Evolutionary conservation across 768 basidiomycete genomes (phyloP).

Genomic region (Boletus sp.): DNA sequence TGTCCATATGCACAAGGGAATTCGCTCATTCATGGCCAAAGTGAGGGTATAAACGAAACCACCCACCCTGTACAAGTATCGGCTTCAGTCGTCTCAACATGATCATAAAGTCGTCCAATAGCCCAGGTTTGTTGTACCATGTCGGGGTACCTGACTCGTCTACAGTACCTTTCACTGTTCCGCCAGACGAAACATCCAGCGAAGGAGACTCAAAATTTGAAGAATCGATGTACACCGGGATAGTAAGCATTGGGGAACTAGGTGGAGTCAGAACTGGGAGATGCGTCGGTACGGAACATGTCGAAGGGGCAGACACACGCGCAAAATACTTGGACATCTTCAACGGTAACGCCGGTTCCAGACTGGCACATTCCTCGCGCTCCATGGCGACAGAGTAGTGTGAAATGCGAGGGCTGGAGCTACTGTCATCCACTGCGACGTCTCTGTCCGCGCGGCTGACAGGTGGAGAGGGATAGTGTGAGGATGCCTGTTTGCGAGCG

Average conservation of each 20-base stretch:
- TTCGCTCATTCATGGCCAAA: neutral
- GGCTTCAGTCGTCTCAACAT: conserved; percentile 30
- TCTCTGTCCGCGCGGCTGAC: neutral
- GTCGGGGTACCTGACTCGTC: neutral
- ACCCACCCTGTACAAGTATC: conserved; percentile 31
- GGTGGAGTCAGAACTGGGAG: neutral
- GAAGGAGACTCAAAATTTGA: conserved; percentile 3
- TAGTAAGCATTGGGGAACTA: neutral
- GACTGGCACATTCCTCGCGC: neutral
- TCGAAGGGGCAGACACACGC: neutral
- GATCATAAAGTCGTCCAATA: conserved; percentile 24
- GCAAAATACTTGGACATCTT: conserved; percentile 25
- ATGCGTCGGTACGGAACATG: neutral
- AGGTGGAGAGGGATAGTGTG: conserved; percentile 8
- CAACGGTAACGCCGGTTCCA: neutral
- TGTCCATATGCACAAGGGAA: neutral
- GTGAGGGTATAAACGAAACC: neutral
- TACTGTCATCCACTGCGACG: no score
- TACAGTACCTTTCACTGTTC: neutral
- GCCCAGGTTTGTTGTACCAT: neutral
- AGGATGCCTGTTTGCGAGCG: neutral
- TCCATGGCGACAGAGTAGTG: neutral
- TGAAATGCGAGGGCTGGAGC: neutral
- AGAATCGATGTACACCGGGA: conserved; percentile 7
- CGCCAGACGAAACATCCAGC: neutral